Evolutionary conservation across 345 rosid species (phyloP).

Genomic region (Eucalyptus cloeziana): DNA sequence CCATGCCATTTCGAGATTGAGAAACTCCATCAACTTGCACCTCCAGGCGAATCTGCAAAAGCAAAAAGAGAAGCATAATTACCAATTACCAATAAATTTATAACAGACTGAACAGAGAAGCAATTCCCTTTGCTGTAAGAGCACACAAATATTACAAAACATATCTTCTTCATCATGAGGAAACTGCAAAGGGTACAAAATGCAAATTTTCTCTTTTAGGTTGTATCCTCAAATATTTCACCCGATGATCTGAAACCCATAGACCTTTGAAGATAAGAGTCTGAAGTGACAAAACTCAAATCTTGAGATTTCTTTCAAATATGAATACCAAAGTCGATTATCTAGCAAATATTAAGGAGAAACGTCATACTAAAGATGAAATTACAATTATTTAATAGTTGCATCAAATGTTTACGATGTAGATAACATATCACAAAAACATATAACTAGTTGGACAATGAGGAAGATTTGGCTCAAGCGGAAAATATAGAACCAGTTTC

Average conservation of each 20-base stretch:
- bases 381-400: background rate
- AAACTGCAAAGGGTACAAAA: background rate
- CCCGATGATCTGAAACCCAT: background rate
- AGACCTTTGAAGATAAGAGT: background rate
- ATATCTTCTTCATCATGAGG: background rate
- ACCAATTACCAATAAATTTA: background rate
- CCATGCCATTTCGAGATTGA: conserved; percentile 34
- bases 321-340: background rate
- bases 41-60: conserved; percentile 73
- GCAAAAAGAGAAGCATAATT: background rate
- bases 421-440: background rate
- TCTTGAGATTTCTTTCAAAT: background rate
- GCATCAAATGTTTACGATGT: background rate
- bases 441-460: background rate
- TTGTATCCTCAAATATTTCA: background rate
- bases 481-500: background rate
- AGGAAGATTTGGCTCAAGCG: background rate
- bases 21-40: conserved; percentile 23
- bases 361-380: background rate
- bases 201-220: background rate
- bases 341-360: background rate
- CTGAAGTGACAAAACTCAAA: background rate
- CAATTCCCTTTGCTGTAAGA: background rate
- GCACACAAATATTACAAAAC: background rate
- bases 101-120: background rate